phyloP scores from a whole-genome alignment of 176 grass and related monocot species.

The Carex scoparia region DNA sequence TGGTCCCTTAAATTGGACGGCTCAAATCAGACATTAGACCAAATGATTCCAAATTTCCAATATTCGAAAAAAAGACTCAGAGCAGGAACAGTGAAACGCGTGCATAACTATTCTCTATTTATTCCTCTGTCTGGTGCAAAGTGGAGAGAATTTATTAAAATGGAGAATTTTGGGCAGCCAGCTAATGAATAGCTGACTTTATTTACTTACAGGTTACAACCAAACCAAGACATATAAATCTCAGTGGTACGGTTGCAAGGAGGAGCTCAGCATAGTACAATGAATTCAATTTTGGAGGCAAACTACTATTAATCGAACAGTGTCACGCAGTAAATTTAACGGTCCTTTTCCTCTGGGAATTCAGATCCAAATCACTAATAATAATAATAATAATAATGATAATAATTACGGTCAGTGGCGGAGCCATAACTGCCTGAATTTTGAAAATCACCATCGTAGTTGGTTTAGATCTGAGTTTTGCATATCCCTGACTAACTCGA shows the following conservation, averaged over 20 bases:
- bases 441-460: no score
- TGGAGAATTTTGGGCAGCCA: neutral
- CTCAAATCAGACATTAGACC: no score
- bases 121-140: neutral
- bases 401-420: no score
- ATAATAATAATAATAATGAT: no score
- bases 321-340: neutral
- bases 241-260: neutral
- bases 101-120: neutral
- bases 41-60: neutral
- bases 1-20: no score
- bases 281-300: neutral
- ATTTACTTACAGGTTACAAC: neutral
- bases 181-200: constrained; percentile 2
- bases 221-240: neutral
- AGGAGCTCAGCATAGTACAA: neutral
- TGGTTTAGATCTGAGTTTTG: no score
- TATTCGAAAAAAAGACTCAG: neutral
- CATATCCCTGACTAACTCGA: no score
- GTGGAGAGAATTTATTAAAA: neutral
- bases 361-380: no score
- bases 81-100: neutral
- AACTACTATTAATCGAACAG: neutral
- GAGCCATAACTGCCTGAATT: no score
- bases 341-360: neutral